phyloP scores from a whole-genome alignment of 169 alveolate genomes.

The Cryptosporidium tyzzeri region DNA sequence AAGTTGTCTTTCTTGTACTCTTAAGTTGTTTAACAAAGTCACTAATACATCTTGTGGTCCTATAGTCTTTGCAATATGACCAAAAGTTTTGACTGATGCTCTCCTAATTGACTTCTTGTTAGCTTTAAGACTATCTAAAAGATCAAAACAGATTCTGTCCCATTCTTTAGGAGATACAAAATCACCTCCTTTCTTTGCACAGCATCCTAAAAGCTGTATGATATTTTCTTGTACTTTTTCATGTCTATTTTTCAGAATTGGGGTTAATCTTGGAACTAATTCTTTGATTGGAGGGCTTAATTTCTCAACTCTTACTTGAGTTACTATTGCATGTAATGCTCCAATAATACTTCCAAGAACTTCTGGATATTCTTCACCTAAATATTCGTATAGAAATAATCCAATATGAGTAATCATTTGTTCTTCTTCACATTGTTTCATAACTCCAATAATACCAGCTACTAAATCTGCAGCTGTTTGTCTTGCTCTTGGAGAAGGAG shows the following conservation, averaged over 20 bases:
- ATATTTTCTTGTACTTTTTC: constrained; percentile 99
- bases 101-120: constrained; percentile 96
- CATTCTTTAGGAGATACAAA: constrained; percentile 99
- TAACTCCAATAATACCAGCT: constrained; percentile 94
- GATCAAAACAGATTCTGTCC: constrained; percentile 99
- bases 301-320: constrained; percentile 96
- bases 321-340: constrained; percentile 98
- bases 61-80: constrained; percentile 99
- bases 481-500: constrained; percentile 96
- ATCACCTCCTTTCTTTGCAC: constrained; percentile 99
- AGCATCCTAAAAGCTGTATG: constrained; percentile 96
- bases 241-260: constrained; percentile 98
- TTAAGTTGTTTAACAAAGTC: constrained; percentile 92
- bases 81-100: constrained; percentile 99
- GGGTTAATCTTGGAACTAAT: constrained; percentile 98
- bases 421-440: constrained; percentile 98
- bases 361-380: constrained; percentile 99
- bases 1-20: constrained; percentile 99
- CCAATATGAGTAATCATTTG: constrained; percentile 97
- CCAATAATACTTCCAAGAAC: constrained; percentile 98
- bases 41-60: constrained; percentile 99
- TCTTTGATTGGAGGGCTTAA: constrained; percentile 99
- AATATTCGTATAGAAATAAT: constrained; percentile 95
- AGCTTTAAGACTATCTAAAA: constrained; percentile 95
- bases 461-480: constrained; percentile 99